Evolutionary conservation across 2,329 filamentous ascomycete genomes (phyloP), one percentile per base, ranked within the genome.

Genomic region (Rhynchosporium agropyri): DNA sequence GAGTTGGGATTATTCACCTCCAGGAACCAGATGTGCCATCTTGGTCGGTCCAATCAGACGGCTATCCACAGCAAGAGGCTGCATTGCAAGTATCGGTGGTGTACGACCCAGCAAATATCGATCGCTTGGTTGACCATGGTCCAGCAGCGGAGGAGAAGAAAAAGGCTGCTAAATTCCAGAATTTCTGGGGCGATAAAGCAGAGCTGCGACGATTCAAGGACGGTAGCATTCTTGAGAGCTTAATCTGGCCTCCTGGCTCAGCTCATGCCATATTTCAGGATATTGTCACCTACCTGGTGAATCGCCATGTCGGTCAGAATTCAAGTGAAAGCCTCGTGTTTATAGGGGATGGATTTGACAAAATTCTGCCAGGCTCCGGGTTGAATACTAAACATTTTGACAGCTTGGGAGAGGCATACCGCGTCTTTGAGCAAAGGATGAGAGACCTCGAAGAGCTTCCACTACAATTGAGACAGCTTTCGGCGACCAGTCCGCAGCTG

Each of bases 201-300:
- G 95, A 99, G 75, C 81, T 99, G 51, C 86, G 95, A 67, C 90
- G 95, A 26, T 99, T 99, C 80, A 96, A 93, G 71, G 92, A 98
- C 72, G 95, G 95, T 28, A 94, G 89, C 70, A 97, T 99, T 68
- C 82, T 92, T 8, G 96, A 99, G 76, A 97, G 91, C 72, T 80
- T 98, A 36, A 88, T 96, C 26, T 99, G 95, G 95, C 84, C 87
- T 67, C 82, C 84, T 60, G 79, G 83, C 1, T 79, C 86, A 1
- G 79, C 82, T 2, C 75, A 78, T 38, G 84, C 88, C 6, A 85
- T 97, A 26, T 85, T 92, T 58, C 84, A 92, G 71, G 92, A 97
- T 68, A 95, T 98, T 63, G 79, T 92, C 53, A 80, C 82, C 3
- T 90, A 93, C 73, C 80, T 91, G 20, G 78, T 96, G 12, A 79